Evolutionary conservation across 2,329 filamentous ascomycete species (phyloP).

Genomic region (Fusarium tjaetaba): DNA sequence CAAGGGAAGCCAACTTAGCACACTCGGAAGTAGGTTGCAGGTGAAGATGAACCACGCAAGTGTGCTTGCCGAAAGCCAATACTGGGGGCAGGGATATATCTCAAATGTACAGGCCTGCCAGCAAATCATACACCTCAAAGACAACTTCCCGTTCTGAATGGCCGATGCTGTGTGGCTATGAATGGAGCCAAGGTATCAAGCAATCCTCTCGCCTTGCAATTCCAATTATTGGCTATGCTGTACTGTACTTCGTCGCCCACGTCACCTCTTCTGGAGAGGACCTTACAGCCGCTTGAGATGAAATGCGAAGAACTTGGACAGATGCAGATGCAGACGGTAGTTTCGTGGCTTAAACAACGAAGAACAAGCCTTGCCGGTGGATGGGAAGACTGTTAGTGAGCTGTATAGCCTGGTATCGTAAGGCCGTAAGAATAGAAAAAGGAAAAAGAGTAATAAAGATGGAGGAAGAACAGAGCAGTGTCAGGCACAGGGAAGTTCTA

Average conservation of each 20-base stretch:
- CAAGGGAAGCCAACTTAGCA: constrained; percentile 22
- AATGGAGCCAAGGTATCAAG: constrained; percentile 34
- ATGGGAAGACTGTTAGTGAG: constrained; percentile 20
- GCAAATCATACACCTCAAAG: constrained; percentile 41
- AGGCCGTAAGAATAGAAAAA: constrained; percentile 27
- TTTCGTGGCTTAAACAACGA: constrained; percentile 19
- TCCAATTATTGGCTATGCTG: constrained; percentile 36
- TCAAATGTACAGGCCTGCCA: constrained; percentile 30
- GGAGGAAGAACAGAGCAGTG: constrained; percentile 28
- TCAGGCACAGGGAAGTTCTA: constrained; percentile 27
- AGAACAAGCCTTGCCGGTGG: constrained; percentile 18
- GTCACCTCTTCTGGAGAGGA: constrained; percentile 20
- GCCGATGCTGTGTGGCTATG: constrained; percentile 35
- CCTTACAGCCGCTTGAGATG: constrained; percentile 20
- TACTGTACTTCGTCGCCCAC: constrained; percentile 25
- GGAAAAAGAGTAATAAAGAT: constrained; percentile 29
- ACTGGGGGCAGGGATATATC: constrained; percentile 36
- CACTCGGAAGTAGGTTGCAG: constrained; percentile 29
- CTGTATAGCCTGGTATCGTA: constrained; percentile 25
- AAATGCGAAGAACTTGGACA: constrained; percentile 14
- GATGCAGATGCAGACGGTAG: constrained; percentile 5
- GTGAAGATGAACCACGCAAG: constrained; percentile 31
- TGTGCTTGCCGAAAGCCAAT: constrained; percentile 27
- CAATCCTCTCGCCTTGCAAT: constrained; percentile 36
- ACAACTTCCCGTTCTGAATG: constrained; percentile 38